A percentile compares a stretch with the other conserved stretches of the same genome.
Evolutionary conservation across 169 alveolate species (phyloP).

Genomic region (Plasmodium gonderi): DNA sequence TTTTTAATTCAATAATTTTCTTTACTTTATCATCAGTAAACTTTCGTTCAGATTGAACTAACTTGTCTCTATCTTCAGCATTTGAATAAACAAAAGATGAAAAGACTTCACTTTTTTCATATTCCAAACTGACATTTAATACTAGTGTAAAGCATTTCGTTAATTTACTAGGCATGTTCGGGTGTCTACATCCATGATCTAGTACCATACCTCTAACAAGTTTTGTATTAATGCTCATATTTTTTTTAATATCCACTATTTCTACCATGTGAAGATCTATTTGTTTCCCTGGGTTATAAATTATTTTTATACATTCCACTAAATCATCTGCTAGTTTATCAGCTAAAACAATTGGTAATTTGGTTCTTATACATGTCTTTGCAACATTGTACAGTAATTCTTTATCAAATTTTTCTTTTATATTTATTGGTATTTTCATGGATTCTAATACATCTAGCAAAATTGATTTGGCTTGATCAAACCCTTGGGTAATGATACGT

Average conservation of each 20-base stretch:
- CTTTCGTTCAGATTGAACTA: slow-evolving; percentile 95
- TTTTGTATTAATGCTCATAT: slow-evolving; percentile 95
- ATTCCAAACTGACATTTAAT: slow-evolving; percentile 98
- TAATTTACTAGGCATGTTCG: slow-evolving; percentile 98
- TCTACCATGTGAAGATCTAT: slow-evolving; percentile 99
- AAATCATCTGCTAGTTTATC: slow-evolving; percentile 95
- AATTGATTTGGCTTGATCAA: slow-evolving; percentile 93
- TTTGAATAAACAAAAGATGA: slow-evolving; percentile 97
- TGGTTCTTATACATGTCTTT: slow-evolving; percentile 95
- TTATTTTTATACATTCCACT: slow-evolving; percentile 92
- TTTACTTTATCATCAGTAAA: slow-evolving; percentile 97
- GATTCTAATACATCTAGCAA: slow-evolving; percentile 91
- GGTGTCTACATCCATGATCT: slow-evolving; percentile 99
- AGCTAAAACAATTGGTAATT: slow-evolving; percentile 93
- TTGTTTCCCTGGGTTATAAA: slow-evolving; percentile 78
- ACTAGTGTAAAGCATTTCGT: slow-evolving; percentile 96
- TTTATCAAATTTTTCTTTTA: slow-evolving; percentile 84
- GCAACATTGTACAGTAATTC: slow-evolving; percentile 94
- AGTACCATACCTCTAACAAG: slow-evolving; percentile 94
- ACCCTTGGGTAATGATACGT: slow-evolving; percentile 97
- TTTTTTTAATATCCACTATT: slow-evolving; percentile 97
- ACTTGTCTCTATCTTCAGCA: slow-evolving; percentile 97
- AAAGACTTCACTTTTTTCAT: slow-evolving; percentile 98
- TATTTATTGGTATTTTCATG: slow-evolving; percentile 81
- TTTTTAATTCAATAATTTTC: slow-evolving; percentile 96